Percentiles rank a stretch among this genome's conserved stretches.
Conservation (phyloP, 2,329 filamentous ascomycete genomes). For the Pestalotiopsis sp. region DNA sequence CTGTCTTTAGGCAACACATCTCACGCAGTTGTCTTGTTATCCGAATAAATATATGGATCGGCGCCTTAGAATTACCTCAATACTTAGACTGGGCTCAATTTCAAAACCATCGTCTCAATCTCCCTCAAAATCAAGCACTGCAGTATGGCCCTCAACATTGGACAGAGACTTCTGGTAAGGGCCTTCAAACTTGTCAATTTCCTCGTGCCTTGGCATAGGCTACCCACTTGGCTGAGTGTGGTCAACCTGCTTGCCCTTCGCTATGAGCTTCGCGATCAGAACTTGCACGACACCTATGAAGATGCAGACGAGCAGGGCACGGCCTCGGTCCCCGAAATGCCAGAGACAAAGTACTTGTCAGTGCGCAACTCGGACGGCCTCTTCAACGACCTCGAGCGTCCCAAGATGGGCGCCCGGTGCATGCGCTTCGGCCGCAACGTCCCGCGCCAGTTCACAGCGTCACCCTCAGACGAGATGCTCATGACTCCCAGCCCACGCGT, state of each 20-base stretch:
- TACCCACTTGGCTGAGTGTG: constrained; percentile 40
- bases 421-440: constrained; percentile 49
- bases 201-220: constrained; percentile 39
- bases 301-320: constrained; percentile 37
- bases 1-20: background rate
- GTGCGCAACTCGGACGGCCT: constrained; percentile 45
- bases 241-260: constrained; percentile 42
- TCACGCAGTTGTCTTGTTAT: background rate
- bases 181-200: constrained; percentile 31
- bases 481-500: constrained; percentile 44
- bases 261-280: constrained; percentile 43
- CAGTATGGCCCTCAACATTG: constrained; percentile 1
- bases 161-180: constrained; percentile 6
- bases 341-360: constrained; percentile 30
- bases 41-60: background rate
- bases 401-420: constrained; percentile 44
- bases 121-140: background rate
- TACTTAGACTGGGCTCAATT: background rate
- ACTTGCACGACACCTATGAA: constrained; percentile 44
- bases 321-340: constrained; percentile 21
- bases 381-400: constrained; percentile 41
- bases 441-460: constrained; percentile 33
- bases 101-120: background rate
- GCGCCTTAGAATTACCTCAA: background rate
- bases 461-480: constrained; percentile 41